These are phyloP conservation scores for Delonix regia DNA, from an alignment of 306 rosid genomes.

Conservation along the genomic window DNA sequence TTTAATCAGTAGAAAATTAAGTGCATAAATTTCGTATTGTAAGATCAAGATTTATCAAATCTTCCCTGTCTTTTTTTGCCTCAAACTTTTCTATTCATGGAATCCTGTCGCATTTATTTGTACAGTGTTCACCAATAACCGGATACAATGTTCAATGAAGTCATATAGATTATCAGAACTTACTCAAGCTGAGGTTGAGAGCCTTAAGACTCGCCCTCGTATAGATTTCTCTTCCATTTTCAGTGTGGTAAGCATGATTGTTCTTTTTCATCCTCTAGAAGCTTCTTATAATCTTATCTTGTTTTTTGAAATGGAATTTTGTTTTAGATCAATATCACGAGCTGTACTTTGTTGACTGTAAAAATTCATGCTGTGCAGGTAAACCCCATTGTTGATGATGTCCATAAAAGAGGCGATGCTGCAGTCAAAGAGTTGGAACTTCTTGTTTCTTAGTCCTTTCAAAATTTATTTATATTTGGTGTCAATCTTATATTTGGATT, in stretches of 20 bases:
- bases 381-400: slow-evolving; percentile 90
- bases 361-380: slow-evolving; percentile 51
- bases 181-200: slow-evolving; percentile 55
- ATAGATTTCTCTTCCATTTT: slow-evolving; percentile 92
- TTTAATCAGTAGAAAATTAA: not conserved
- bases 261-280: not conserved
- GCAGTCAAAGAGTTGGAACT: slow-evolving; percentile 76
- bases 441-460: not conserved
- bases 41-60: not conserved
- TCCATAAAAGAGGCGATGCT: slow-evolving; percentile 74
- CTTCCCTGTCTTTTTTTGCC: not conserved
- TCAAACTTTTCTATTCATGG: not conserved
- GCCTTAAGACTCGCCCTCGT: slow-evolving; percentile 87
- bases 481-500: not conserved
- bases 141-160: slow-evolving; percentile 66
- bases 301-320: not conserved
- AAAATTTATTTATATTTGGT: not conserved
- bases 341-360: not conserved
- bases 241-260: slow-evolving; percentile 50
- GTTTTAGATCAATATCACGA: not conserved
- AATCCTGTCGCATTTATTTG: slow-evolving; percentile 2
- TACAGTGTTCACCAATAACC: slow-evolving; percentile 42
- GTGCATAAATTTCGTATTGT: not conserved
- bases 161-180: slow-evolving; percentile 82
- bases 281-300: not conserved